phyloP scores from a whole-genome alignment of 2,329 filamentous ascomycete species.

The Leptographium lundbergii region DNA sequence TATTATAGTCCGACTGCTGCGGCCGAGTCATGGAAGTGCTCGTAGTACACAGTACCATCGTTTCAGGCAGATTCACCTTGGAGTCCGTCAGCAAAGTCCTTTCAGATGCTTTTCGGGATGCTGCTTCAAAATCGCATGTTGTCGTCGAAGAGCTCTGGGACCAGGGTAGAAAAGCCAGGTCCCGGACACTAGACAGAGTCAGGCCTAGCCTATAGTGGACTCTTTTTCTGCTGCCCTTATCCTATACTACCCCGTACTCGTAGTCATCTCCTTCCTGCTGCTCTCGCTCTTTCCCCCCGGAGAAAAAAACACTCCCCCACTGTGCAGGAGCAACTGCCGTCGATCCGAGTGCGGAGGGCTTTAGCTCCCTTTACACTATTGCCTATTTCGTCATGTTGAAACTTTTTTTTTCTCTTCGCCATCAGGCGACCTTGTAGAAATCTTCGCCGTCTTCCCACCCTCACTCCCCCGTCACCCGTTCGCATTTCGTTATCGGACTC shows the following conservation, averaged over 20 bases:
- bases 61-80: too few species aligned
- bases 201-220: background rate
- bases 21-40: too few species aligned
- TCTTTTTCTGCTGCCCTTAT: background rate
- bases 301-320: background rate
- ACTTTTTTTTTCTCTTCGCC: background rate
- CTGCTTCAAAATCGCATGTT: background rate
- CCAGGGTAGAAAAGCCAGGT: background rate
- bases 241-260: background rate
- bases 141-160: background rate
- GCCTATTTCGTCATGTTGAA: background rate
- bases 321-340: background rate
- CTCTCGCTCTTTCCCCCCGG: background rate
- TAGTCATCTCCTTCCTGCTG: background rate
- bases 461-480: background rate
- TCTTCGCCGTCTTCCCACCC: background rate
- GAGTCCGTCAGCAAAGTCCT: too few species aligned
- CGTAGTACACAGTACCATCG: too few species aligned
- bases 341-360: slow-evolving; percentile 3
- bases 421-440: background rate
- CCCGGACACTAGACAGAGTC: background rate
- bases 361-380: slow-evolving; percentile 1
- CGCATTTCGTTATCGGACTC: background rate
- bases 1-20: too few species aligned
- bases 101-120: too few species aligned